A percentile compares a stretch with the other conserved stretches of the same genome.
phyloP scores from a whole-genome alignment of 1,139 yeast species.

The Geotrichum fermentans region DNA sequence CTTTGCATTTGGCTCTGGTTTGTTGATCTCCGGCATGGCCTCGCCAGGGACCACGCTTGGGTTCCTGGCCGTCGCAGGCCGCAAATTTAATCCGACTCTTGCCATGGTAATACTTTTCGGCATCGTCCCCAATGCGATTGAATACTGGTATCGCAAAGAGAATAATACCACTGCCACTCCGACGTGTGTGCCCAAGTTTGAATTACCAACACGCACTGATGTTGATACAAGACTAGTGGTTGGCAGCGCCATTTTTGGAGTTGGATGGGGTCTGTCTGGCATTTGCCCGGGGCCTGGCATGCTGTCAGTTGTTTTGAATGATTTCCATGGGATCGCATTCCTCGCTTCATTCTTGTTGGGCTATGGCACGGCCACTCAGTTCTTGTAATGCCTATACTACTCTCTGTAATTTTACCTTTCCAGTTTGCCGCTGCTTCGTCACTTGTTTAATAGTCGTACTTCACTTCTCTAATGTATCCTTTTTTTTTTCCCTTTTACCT shows the following conservation, averaged over 20 bases:
- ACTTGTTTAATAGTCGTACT: neutral
- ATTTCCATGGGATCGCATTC: slow-evolving; percentile 28
- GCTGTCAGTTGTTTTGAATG: slow-evolving; percentile 27
- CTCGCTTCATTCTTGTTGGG: slow-evolving; percentile 23
- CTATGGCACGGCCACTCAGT: slow-evolving; percentile 12
- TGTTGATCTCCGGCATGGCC: slow-evolving; percentile 45
- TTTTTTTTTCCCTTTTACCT: neutral
- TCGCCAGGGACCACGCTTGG: slow-evolving; percentile 44
- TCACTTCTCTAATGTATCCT: neutral
- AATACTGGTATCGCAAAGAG: slow-evolving; percentile 15
- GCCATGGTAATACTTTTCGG: slow-evolving; percentile 42
- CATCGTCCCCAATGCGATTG: slow-evolving; percentile 42
- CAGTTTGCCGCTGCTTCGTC: neutral
- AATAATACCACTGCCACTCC: slow-evolving; percentile 26
- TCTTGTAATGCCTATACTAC: neutral
- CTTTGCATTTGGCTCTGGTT: slow-evolving; percentile 43
- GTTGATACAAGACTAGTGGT: slow-evolving; percentile 32
- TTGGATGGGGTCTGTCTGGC: slow-evolving; percentile 48
- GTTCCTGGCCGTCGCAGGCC: slow-evolving; percentile 39
- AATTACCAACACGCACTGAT: slow-evolving; percentile 25
- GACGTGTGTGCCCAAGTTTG: neutral
- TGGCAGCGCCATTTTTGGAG: slow-evolving; percentile 43
- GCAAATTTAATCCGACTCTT: slow-evolving; percentile 45
- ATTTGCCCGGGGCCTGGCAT: slow-evolving; percentile 49
- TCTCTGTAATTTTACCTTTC: no score